Percentiles rank a stretch among this genome's conserved stretches.
Conservation (phyloP, 768 basidiomycete genomes). For the Tricholoma flavovirens region DNA sequence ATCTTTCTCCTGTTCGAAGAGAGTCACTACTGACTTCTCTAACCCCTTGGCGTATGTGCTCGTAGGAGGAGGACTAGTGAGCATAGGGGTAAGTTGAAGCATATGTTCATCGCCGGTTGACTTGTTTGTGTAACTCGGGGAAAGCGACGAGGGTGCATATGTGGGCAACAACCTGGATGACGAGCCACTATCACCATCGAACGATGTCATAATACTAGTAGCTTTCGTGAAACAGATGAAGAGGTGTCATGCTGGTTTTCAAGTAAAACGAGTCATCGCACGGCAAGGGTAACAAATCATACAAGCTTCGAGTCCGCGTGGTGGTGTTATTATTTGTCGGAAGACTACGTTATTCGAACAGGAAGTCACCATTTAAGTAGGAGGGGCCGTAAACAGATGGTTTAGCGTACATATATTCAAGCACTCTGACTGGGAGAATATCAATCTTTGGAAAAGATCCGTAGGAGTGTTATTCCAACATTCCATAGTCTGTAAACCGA, state of each 20-base stretch:
- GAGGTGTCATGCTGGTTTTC: neutral
- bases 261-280: neutral
- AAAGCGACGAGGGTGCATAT: conserved; percentile 49
- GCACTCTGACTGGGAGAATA: too few species aligned
- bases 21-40: conserved; percentile 34
- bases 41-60: conserved; percentile 36
- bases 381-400: too few species aligned
- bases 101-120: conserved; percentile 47
- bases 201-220: neutral
- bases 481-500: too few species aligned
- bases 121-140: conserved; percentile 53
- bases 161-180: conserved; percentile 37
- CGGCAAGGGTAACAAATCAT: too few species aligned
- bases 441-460: too few species aligned
- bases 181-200: neutral
- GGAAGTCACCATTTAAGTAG: too few species aligned
- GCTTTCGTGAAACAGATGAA: neutral
- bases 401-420: too few species aligned
- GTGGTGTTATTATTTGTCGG: too few species aligned
- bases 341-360: too few species aligned
- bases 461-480: too few species aligned
- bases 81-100: conserved; percentile 42
- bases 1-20: conserved; percentile 43
- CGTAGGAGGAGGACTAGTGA: conserved; percentile 20
- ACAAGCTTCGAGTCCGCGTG: too few species aligned